Evolutionary conservation across 31 red algal genomes (phyloP), one percentile per base, ranked within the genome.

Genomic region (Asparagopsis taxiformis): DNA sequence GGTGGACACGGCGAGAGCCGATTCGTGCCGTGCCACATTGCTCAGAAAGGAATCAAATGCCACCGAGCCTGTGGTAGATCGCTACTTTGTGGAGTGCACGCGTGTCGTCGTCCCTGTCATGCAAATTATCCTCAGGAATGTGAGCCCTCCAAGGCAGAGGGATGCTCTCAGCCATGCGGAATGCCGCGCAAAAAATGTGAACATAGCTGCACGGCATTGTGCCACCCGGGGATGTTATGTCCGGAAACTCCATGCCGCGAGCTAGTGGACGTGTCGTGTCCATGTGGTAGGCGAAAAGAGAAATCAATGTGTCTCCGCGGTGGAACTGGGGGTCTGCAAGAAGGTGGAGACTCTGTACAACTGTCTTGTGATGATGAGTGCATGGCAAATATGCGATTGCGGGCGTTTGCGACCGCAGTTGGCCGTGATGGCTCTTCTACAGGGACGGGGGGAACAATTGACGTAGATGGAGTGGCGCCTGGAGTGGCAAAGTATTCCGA

Each of bases 281-380:
- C 68, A 19, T 92, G 89, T 72, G 79, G 89, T 54, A 56, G 80
- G 22, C 55, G 62, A 68, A 43, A 62, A 65, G 89, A 92, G 65
- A 61, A 46, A 36, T 63, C 62, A 11, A 38, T 57, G 33, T 92
- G 89, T 62, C 46, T 85, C 24, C 22, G 55, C 23, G 55, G 71
- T 39, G 74, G 70, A 51, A 51, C 21, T 20, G 43, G 46, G n/a
- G 46, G 52, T 2, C 37, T 59, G 26, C 44, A 35, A 31, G 51
- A 74, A 30, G 51, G 20, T 35, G 68, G 70, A 35, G 51, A 61
- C 36, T 25, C 41, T 17, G 49, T 95, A 19, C 79, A 85, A 22
- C 57, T 92, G 51, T 23, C 62, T 10, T 92, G 89, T 62, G 78
- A 92, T 65, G 89, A 92, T 9, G 74, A 77, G 22, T 92, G 89